Conservation (phyloP, 179 eudicot species). For the Silene coronaria region DNA sequence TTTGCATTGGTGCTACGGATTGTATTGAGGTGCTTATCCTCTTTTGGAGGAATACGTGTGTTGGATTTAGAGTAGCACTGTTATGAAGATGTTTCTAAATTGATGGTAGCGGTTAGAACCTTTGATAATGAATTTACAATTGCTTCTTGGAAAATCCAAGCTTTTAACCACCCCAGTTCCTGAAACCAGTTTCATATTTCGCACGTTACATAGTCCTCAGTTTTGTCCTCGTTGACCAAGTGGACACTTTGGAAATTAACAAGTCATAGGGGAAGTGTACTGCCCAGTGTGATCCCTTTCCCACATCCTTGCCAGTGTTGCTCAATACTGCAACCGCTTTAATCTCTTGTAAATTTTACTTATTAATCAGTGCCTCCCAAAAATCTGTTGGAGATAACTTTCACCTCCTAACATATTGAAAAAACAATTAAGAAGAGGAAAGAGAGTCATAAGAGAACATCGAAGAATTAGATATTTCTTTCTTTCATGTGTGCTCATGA, state of each 20-base stretch:
- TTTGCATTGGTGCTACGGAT: background rate
- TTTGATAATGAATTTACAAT: background rate
- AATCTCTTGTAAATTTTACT: background rate
- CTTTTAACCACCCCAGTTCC: background rate
- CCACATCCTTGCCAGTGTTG: background rate
- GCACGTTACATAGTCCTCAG: background rate
- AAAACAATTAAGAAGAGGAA: background rate
- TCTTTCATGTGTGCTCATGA: background rate
- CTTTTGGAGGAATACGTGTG: no score
- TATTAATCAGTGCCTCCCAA: background rate
- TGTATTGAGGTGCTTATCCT: background rate
- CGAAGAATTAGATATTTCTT: background rate
- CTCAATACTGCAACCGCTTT: background rate
- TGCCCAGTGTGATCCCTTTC: background rate
- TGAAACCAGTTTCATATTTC: background rate
- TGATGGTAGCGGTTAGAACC: background rate
- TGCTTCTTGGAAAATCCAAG: background rate
- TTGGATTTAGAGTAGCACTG: background rate
- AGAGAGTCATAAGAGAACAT: conserved; percentile 6
- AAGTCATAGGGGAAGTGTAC: background rate
- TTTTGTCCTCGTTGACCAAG: background rate
- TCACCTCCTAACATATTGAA: background rate
- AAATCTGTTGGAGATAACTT: background rate
- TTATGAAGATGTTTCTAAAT: background rate
- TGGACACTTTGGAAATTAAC: background rate